A percentile compares a stretch with the other conserved stretches of the same genome.
Conservation (phyloP, 2,329 filamentous ascomycete genomes). For the Chlorencoelia australis region DNA sequence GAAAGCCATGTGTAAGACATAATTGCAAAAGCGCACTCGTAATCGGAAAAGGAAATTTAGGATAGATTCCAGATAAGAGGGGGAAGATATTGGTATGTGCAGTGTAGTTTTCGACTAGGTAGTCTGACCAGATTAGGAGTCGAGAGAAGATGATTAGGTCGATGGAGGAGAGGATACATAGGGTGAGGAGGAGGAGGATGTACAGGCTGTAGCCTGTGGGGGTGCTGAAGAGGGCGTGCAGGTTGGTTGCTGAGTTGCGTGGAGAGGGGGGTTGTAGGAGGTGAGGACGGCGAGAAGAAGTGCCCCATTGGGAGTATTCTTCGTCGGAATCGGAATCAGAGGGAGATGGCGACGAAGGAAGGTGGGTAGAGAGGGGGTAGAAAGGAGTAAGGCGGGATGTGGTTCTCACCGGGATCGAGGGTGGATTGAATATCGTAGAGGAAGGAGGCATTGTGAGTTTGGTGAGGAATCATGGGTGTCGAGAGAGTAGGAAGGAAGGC, state of each 20-base stretch:
- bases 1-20: conserved; percentile 37
- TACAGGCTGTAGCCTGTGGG: conserved; percentile 38
- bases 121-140: conserved; percentile 38
- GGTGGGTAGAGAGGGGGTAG: conserved; percentile 34
- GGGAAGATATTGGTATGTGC: conserved; percentile 22
- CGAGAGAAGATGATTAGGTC: conserved; percentile 39
- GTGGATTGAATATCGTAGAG: no score
- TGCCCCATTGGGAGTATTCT: conserved; percentile 29
- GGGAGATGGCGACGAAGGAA: conserved; percentile 35
- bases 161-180: conserved; percentile 37
- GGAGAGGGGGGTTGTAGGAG: conserved; percentile 19
- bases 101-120: conserved; percentile 23
- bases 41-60: conserved; percentile 43
- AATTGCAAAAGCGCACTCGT: conserved; percentile 41
- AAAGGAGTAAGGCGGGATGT: conserved; percentile 31
- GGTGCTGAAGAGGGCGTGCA: conserved; percentile 37
- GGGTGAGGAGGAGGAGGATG: conserved; percentile 36
- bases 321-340: conserved; percentile 34
- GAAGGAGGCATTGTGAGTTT: no score
- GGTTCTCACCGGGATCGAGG: no score
- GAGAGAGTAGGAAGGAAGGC: no score
- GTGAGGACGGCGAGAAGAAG: conserved; percentile 28
- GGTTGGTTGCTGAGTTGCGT: conserved; percentile 25
- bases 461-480: no score
- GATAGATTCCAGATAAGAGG: conserved; percentile 33